phyloP scores from a whole-genome alignment of 2,329 filamentous ascomycete genomes.

The Fusarium irregulare region DNA sequence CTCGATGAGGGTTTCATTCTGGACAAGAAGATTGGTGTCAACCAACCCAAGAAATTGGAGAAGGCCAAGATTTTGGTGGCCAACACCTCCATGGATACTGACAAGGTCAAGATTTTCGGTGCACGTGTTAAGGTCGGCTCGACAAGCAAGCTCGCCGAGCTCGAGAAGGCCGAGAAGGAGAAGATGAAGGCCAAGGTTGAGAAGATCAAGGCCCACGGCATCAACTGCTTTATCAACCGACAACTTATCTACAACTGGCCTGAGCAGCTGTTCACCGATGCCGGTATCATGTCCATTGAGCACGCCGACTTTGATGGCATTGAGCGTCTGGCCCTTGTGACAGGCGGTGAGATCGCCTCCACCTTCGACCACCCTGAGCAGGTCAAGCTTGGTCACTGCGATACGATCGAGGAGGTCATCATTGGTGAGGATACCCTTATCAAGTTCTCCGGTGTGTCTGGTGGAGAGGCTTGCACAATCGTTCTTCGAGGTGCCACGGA shows the following conservation, averaged over 20 bases:
- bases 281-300: conserved; percentile 97
- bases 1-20: conserved; percentile 98
- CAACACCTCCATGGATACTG: conserved; percentile 99
- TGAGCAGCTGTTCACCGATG: conserved; percentile 97
- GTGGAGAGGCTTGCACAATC: conserved; percentile 94
- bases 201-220: conserved; percentile 97
- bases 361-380: conserved; percentile 98
- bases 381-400: conserved; percentile 95
- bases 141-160: conserved; percentile 95
- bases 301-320: conserved; percentile 99
- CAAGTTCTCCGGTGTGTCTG: conserved; percentile 95
- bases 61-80: conserved; percentile 98
- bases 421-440: conserved; percentile 98
- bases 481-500: conserved; percentile 96
- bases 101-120: conserved; percentile 99
- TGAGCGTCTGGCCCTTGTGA: conserved; percentile 92
- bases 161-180: conserved; percentile 97
- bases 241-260: conserved; percentile 99
- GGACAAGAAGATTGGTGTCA: conserved; percentile 99
- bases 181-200: conserved; percentile 99
- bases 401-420: conserved; percentile 96
- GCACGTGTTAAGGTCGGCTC: conserved; percentile 96
- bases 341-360: conserved; percentile 95
- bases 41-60: conserved; percentile 96
- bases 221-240: conserved; percentile 99